Conservation (phyloP, 139 green algal genomes). For the Parachlorella kessleri region DNA sequence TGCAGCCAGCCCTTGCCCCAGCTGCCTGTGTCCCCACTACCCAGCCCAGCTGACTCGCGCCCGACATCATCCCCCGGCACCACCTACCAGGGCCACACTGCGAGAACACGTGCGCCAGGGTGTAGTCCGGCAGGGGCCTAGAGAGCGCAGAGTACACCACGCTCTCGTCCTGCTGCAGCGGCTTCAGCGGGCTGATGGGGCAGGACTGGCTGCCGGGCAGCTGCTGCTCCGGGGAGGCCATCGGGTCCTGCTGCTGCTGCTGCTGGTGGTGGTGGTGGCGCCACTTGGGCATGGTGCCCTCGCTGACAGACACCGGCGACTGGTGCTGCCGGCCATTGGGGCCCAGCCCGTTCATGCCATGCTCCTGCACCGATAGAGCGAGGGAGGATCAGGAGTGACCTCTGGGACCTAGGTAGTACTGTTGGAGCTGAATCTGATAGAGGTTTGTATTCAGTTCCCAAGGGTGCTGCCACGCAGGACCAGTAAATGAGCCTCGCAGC, state of each 20-base stretch:
- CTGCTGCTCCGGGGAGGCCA: not conserved
- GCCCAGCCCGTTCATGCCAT: not conserved
- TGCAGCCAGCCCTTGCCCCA: not conserved
- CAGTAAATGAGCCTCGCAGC: too few species aligned
- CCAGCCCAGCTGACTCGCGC: not conserved
- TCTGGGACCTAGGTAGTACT: too few species aligned
- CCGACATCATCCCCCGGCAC: not conserved
- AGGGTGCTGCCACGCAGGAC: too few species aligned
- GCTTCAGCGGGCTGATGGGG: slow-evolving; percentile 11
- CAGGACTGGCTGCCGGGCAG: slow-evolving; percentile 3
- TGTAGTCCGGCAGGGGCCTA: slow-evolving; percentile 55
- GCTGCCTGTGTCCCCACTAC: too few species aligned
- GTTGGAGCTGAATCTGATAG: too few species aligned
- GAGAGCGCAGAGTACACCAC: slow-evolving; percentile 55
- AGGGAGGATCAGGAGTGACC: too few species aligned
- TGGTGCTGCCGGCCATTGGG: not conserved
- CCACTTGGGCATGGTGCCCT: not conserved
- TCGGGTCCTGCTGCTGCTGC: slow-evolving; percentile 8
- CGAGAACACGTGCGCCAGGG: slow-evolving; percentile 57
- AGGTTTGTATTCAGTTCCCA: too few species aligned
- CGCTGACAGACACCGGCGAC: not conserved
- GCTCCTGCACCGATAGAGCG: too few species aligned
- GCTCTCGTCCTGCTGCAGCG: slow-evolving; percentile 3
- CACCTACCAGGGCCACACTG: slow-evolving; percentile 29
- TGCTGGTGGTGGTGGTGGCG: slow-evolving; percentile 1